Percentiles rank a stretch among this genome's conserved stretches.
phyloP scores from a whole-genome alignment of 768 basidiomycete genomes.

The Termitomyces sp. region DNA sequence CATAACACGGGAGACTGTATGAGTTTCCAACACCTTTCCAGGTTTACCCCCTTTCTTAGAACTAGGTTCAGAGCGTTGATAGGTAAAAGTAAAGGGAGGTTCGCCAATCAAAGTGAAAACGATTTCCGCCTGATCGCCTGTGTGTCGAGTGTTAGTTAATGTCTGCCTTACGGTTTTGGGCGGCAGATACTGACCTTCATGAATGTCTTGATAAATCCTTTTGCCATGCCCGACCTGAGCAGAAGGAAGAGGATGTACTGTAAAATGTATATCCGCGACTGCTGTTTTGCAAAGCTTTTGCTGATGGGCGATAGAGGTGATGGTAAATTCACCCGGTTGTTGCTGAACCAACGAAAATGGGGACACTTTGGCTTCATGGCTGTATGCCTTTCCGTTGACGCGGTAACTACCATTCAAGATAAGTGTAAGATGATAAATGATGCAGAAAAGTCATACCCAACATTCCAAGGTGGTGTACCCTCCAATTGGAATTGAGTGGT shows the following conservation, averaged over 20 bases:
- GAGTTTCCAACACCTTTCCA: constrained; percentile 83
- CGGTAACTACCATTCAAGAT: constrained; percentile 52
- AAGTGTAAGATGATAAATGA: constrained; percentile 4
- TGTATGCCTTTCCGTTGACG: constrained; percentile 68
- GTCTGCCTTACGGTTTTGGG: background rate
- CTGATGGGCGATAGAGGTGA: constrained; percentile 86
- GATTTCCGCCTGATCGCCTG: constrained; percentile 92
- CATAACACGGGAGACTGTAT: constrained; percentile 78
- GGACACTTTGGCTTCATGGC: constrained; percentile 70
- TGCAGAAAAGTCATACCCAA: constrained; percentile 49
- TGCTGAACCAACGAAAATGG: constrained; percentile 85
- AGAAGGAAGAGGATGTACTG: constrained; percentile 78
- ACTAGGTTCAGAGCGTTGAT: constrained; percentile 75
- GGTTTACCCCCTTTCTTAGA: constrained; percentile 62
- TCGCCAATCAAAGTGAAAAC: constrained; percentile 85
- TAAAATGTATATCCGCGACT: constrained; percentile 67
- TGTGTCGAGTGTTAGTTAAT: constrained; percentile 18
- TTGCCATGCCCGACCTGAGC: constrained; percentile 88
- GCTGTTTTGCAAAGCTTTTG: constrained; percentile 87
- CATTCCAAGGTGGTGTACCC: constrained; percentile 89
- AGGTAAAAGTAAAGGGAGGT: constrained; percentile 95
- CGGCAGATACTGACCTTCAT: constrained; percentile 58
- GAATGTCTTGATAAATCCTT: constrained; percentile 75
- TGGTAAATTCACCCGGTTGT: constrained; percentile 75
- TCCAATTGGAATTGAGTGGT: constrained; percentile 88